Conservation (phyloP, 2,329 filamentous ascomycete genomes). For the Rhynchosporium secalis region DNA sequence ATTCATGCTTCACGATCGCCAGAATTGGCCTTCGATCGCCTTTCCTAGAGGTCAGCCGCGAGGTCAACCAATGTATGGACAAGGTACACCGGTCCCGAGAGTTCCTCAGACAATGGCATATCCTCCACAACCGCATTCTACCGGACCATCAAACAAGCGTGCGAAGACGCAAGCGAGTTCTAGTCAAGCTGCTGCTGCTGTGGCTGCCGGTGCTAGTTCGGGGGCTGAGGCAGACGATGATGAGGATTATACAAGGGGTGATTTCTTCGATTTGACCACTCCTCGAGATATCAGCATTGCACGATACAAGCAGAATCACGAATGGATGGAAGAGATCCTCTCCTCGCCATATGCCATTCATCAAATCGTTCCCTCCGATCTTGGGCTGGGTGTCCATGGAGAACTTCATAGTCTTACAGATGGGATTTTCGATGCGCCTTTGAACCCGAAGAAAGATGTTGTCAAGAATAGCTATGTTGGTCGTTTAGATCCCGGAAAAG, state of each 20-base stretch:
- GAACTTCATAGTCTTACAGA: conserved; percentile 79
- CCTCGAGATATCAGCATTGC: conserved; percentile 85
- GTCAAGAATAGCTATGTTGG: conserved; percentile 44
- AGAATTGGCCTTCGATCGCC: conserved; percentile 85
- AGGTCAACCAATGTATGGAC: conserved; percentile 36
- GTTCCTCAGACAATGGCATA: conserved; percentile 61
- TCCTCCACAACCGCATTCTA: conserved; percentile 51
- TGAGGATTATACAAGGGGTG: conserved; percentile 82
- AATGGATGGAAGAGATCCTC: conserved; percentile 98
- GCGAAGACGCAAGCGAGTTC: conserved; percentile 38
- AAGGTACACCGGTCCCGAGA: conserved; percentile 31
- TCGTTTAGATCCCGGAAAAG: conserved; percentile 71
- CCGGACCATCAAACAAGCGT: conserved; percentile 56
- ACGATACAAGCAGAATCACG: conserved; percentile 91
- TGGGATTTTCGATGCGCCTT: conserved; percentile 74
- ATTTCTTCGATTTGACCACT: conserved; percentile 86
- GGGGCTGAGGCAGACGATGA: conserved; percentile 68
- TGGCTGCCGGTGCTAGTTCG: conserved; percentile 24
- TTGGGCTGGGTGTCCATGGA: conserved; percentile 82
- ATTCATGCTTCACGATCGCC: conserved; percentile 88
- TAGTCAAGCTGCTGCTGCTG: conserved; percentile 24
- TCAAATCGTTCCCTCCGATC: conserved; percentile 83
- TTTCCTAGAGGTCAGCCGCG: conserved; percentile 57
- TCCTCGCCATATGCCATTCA: conserved; percentile 84
- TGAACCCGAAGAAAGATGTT: conserved; percentile 44